Percentiles rank a stretch among this genome's conserved stretches.
phyloP scores from a whole-genome alignment of 1,139 yeast species.

The Debaryomyces nepalensis region DNA sequence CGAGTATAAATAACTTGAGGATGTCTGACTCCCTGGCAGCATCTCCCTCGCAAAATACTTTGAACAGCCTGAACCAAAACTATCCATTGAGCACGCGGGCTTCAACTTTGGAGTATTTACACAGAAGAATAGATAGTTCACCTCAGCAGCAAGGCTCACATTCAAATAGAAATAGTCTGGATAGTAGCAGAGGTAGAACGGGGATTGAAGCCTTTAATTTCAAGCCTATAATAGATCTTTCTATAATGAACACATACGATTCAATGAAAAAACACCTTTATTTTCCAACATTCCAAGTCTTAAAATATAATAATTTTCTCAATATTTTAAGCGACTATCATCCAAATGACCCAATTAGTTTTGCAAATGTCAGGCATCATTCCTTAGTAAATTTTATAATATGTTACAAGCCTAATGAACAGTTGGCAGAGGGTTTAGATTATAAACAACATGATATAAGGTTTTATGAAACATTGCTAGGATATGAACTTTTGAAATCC shows the following conservation, averaged over 20 bases:
- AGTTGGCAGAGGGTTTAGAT: constrained; percentile 16
- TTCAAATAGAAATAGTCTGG: neutral
- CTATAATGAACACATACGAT: constrained; percentile 31
- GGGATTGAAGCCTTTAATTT: constrained; percentile 18
- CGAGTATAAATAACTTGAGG: neutral
- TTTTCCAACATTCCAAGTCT: constrained; percentile 38
- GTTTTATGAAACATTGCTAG: constrained; percentile 38
- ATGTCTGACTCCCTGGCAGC: neutral
- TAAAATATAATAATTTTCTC: constrained; percentile 41
- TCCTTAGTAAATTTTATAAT: constrained; percentile 41
- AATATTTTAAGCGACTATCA: constrained; percentile 40
- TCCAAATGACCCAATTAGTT: constrained; percentile 44
- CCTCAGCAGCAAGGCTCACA: neutral
- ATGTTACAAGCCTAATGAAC: constrained; percentile 26
- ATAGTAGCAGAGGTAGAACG: neutral
- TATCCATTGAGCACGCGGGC: neutral
- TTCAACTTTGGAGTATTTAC: neutral
- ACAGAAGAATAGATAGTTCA: neutral
- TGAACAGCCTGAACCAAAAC: neutral
- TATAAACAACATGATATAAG: constrained; percentile 26
- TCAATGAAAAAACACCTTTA: constrained; percentile 27
- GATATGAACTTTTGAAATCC: constrained; percentile 35
- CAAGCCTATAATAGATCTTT: constrained; percentile 29
- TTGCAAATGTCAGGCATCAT: constrained; percentile 44
- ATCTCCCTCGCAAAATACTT: neutral